Percentiles rank a stretch among this genome's conserved stretches.
phyloP scores from a whole-genome alignment of 176 grass and related monocot genomes.

The Oryza coarctata region DNA sequence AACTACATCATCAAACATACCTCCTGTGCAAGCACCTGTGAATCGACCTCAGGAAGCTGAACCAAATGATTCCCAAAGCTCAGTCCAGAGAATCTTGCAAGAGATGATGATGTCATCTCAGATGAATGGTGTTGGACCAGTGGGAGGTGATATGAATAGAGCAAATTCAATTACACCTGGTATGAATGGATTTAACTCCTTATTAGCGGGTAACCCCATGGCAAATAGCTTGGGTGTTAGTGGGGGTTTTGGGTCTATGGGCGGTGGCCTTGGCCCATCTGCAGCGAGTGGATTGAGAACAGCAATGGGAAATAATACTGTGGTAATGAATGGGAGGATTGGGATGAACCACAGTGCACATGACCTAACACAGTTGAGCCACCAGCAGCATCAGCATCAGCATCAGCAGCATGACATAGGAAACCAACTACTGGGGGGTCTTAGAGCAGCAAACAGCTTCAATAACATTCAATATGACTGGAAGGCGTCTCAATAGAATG shows the following conservation, averaged over 20 bases:
- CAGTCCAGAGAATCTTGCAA: constrained; percentile 80
- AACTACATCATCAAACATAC: constrained; percentile 32
- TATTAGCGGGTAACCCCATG: constrained; percentile 53
- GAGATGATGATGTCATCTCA: constrained; percentile 82
- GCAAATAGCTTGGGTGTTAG: constrained; percentile 41
- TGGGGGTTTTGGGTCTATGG: constrained; percentile 42
- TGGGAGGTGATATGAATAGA: constrained; percentile 55
- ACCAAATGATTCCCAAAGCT: constrained; percentile 65
- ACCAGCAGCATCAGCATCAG: constrained; percentile 67
- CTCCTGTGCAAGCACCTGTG: constrained; percentile 50
- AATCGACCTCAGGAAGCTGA: constrained; percentile 51
- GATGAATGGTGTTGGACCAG: constrained; percentile 43
- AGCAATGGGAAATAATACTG: constrained; percentile 44
- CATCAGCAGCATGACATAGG: constrained; percentile 74
- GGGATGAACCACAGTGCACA: constrained; percentile 58
- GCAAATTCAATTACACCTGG: constrained; percentile 41
- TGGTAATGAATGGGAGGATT: constrained; percentile 69
- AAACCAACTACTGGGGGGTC: constrained; percentile 54
- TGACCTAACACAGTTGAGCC: constrained; percentile 54
- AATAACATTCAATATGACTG: constrained; percentile 82
- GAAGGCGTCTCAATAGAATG: constrained; percentile 64
- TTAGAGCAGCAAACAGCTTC: constrained; percentile 71
- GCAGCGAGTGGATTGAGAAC: constrained; percentile 34
- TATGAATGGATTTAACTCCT: constrained; percentile 51
- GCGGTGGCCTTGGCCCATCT: constrained; percentile 41